These are phyloP conservation scores for Myxozyma lipomycoides DNA, from an alignment of 805 yeast genomes.

Conservation along the genomic window DNA sequence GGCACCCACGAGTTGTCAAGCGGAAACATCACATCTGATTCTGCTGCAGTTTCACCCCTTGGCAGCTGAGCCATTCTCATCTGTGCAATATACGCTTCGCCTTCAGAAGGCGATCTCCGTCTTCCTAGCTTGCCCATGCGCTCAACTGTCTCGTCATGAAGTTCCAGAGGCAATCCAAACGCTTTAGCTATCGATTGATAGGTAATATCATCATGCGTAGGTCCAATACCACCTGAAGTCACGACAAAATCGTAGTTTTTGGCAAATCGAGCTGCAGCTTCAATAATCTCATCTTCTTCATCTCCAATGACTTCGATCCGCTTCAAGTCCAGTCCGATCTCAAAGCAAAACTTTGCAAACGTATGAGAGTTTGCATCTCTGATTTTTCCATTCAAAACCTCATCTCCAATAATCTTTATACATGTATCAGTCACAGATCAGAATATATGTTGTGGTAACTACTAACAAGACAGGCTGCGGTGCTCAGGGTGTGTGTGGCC, in stretches of 20 bases:
- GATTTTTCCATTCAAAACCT: conserved; percentile 80
- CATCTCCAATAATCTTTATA: conserved; percentile 79
- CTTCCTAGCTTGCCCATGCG: conserved; percentile 52
- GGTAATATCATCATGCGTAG: conserved; percentile 88
- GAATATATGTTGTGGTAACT: background rate
- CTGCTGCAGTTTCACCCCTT: conserved; percentile 32
- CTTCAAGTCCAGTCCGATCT: conserved; percentile 60
- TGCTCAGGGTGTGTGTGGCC: conserved; percentile 30
- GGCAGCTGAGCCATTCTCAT: conserved; percentile 82
- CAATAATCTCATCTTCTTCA: conserved; percentile 59
- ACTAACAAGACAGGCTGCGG: conserved; percentile 41
- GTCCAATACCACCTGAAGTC: conserved; percentile 75
- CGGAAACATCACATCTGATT: conserved; percentile 39
- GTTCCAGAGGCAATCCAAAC: conserved; percentile 47
- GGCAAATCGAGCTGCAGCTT: conserved; percentile 48
- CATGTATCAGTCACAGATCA: too few relatives aligned
- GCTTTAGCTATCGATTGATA: conserved; percentile 70
- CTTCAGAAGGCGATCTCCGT: conserved; percentile 34
- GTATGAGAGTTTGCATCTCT: conserved; percentile 69
- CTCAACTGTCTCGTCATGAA: conserved; percentile 56
- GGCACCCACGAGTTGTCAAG: conserved; percentile 76
- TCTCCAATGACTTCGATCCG: conserved; percentile 75
- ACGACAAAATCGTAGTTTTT: conserved; percentile 60
- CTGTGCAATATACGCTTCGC: conserved; percentile 55
- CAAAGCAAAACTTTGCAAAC: conserved; percentile 69